Evolutionary conservation across 2,329 filamentous ascomycete genomes (phyloP).

Genomic region (Diaporthe citri): DNA sequence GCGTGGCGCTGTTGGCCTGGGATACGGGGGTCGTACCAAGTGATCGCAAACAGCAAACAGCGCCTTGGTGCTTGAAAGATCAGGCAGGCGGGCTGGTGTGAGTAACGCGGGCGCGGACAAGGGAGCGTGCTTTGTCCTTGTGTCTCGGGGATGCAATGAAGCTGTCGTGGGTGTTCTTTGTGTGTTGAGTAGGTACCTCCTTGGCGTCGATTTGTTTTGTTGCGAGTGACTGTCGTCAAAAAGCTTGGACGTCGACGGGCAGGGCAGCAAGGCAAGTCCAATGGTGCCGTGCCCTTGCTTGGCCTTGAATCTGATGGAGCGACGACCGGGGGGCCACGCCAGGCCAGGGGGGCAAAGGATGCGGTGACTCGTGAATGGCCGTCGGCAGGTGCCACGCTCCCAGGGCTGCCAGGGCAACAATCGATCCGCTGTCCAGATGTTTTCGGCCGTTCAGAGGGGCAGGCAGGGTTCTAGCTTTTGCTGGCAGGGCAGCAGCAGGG

Average conservation of each 20-base stretch:
- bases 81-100: background rate
- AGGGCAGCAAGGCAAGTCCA: slow-evolving; percentile 25
- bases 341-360: slow-evolving; percentile 8
- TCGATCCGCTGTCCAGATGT: slow-evolving; percentile 24
- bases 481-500: slow-evolving; percentile 9
- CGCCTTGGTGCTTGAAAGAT: slow-evolving; percentile 18
- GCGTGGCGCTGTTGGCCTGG: slow-evolving; percentile 13
- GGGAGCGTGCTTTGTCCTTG: slow-evolving; percentile 23
- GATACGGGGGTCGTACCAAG: slow-evolving; percentile 33
- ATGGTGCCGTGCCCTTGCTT: slow-evolving; percentile 21
- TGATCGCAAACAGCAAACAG: slow-evolving; percentile 33
- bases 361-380: slow-evolving; percentile 20
- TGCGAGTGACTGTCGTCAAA: slow-evolving; percentile 20
- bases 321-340: slow-evolving; percentile 14
- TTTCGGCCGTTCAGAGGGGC: slow-evolving; percentile 16
- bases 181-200: background rate
- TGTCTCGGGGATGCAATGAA: slow-evolving; percentile 20
- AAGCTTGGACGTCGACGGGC: slow-evolving; percentile 34
- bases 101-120: background rate
- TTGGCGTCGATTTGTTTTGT: slow-evolving; percentile 31
- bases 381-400: slow-evolving; percentile 26
- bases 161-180: background rate
- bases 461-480: slow-evolving; percentile 28
- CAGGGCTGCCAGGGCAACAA: slow-evolving; percentile 26
- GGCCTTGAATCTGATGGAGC: slow-evolving; percentile 10